Conservation (phyloP, 345 rosid genomes). For the Moricandia arvensis region DNA sequence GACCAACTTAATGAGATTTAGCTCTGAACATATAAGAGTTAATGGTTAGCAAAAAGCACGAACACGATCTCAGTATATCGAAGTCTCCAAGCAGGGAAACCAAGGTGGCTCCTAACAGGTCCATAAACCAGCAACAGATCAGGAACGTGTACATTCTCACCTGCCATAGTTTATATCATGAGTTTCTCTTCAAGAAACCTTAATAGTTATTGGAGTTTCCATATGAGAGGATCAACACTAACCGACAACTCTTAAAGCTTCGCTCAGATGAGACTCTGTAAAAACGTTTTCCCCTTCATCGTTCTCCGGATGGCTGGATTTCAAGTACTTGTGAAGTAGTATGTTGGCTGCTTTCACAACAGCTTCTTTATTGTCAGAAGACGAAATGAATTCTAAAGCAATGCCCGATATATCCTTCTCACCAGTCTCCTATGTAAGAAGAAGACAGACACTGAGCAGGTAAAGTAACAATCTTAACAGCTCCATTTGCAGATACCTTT, state of each 20-base stretch:
- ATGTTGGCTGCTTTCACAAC: slow-evolving; percentile 81
- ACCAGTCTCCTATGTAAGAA: slow-evolving; percentile 44
- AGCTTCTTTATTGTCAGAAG: slow-evolving; percentile 81
- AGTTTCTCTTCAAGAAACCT: background rate
- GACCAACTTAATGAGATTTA: slow-evolving; percentile 2
- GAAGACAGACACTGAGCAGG: background rate
- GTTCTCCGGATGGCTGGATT: slow-evolving; percentile 37
- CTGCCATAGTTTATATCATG: slow-evolving; percentile 41
- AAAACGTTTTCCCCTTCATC: slow-evolving; percentile 51
- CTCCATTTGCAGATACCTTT: background rate
- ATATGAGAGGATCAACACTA: slow-evolving; percentile 31
- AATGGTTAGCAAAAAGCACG: slow-evolving; percentile 24
- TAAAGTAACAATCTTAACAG: background rate
- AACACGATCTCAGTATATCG: slow-evolving; percentile 87
- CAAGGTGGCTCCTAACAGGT: slow-evolving; percentile 81
- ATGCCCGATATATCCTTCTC: slow-evolving; percentile 36
- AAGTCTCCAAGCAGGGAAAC: slow-evolving; percentile 95
- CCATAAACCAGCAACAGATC: slow-evolving; percentile 85
- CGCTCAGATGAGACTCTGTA: slow-evolving; percentile 66
- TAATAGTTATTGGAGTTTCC: background rate
- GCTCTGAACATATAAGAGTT: background rate
- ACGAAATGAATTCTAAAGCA: slow-evolving; percentile 67
- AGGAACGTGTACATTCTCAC: slow-evolving; percentile 66
- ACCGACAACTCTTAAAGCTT: slow-evolving; percentile 74
- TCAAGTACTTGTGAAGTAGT: slow-evolving; percentile 50